Base-by-base conservation (phyloP, 2,329 filamentous ascomycete genomes). In the Fusarium sp. region DNA sequence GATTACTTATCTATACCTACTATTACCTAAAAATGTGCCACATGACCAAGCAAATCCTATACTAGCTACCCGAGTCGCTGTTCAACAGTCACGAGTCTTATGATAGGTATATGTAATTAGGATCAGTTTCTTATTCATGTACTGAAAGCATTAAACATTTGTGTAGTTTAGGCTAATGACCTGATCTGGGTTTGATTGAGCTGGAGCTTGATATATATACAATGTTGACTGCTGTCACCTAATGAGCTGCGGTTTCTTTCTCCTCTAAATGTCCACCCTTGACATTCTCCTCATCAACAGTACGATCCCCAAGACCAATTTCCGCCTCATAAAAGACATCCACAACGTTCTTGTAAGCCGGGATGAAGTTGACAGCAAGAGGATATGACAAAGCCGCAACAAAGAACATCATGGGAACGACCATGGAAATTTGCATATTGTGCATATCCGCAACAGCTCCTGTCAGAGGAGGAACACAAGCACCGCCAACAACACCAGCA, bases 401-500 rank as follows among this genome's bases (percentile, higher is more conserved):
- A 76, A 91, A 88, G 72, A 91, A 90, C 53, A 75, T 73, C 43
- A 91, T 75, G 0, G 91, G 91, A 2, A 94, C 90, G 12, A 89
- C 82, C 88, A 93, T 91, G 8, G 89, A 87, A 42, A 87, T 81
- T 0, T 85, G 87, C 5, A 89, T 91, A 44, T 85, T 81, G 63
- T 89, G 83, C 59, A 81, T 76, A 75, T 95, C 92, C 8, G 91
- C 88, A 2, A 90, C 91, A 11, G 85, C 87, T 34, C 91, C 92
- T 4, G 91, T 87, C 32, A 95, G 83, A 0, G 92, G 90, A 2
- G 92, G 92, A 10, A 95, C 91, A 32, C 88, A 86, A 4, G 92
- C 92, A 61, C 92, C 92, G 16, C 92, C 92, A 18, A 87, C 84
- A 1, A 95, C 91, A 70, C 90, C 91, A 7, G 84, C 90, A 3